Conservation (phyloP, 1,284 basidiomycete species). For the Irpex lacteus region DNA sequence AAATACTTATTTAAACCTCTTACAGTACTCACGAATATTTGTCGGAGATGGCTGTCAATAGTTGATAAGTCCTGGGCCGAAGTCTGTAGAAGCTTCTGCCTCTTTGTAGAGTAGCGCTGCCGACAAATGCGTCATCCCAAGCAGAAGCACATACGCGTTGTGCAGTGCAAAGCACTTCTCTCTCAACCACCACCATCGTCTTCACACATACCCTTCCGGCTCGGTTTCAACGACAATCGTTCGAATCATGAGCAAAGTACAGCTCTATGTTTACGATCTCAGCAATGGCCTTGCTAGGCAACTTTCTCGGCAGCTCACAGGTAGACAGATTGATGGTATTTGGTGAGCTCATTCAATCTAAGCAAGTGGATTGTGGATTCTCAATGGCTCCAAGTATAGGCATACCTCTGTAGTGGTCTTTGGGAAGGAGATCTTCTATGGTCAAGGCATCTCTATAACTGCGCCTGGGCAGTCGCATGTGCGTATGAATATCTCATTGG, state of each 20-base stretch:
- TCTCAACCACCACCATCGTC: not conserved
- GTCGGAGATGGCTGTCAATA: not conserved
- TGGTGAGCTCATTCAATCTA: slow-evolving; percentile 51
- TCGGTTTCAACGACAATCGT: not conserved
- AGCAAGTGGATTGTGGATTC: not conserved
- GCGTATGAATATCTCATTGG: slow-evolving; percentile 24
- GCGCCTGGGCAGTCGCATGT: slow-evolving; percentile 79
- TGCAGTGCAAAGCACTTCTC: not conserved
- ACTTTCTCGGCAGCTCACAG: slow-evolving; percentile 76
- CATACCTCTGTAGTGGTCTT: slow-evolving; percentile 90
- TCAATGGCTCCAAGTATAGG: slow-evolving; percentile 39
- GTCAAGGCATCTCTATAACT: slow-evolving; percentile 74
- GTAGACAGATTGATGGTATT: slow-evolving; percentile 85
- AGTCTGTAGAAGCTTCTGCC: not conserved
- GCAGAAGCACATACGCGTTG: not conserved
- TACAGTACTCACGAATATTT: too few species aligned
- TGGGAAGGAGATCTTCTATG: slow-evolving; percentile 85
- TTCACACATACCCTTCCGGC: not conserved
- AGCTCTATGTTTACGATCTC: slow-evolving; percentile 88
- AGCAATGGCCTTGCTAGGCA: slow-evolving; percentile 80
- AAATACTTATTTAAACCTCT: too few species aligned
- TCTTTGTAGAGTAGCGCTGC: not conserved
- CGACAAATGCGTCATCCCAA: not conserved
- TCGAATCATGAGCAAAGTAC: slow-evolving; percentile 19
- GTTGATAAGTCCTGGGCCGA: not conserved